Evolutionary conservation across 1,139 yeast genomes (phyloP).

Genomic region (Scheffersomyces insectosa): DNA sequence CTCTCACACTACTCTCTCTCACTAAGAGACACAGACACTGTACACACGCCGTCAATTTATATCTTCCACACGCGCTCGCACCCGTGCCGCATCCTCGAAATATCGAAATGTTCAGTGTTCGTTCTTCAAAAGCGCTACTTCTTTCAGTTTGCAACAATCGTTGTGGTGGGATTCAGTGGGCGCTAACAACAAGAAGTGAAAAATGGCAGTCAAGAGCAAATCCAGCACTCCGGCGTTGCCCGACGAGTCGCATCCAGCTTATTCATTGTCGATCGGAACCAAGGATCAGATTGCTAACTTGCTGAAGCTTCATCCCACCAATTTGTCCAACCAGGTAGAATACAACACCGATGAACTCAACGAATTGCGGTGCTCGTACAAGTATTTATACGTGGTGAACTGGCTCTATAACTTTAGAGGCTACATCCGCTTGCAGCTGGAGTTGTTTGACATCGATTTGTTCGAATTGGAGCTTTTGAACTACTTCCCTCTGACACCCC

Average conservation of each 20-base stretch:
- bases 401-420: slow-evolving; percentile 53
- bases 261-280: slow-evolving; percentile 23
- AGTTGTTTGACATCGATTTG: slow-evolving; percentile 53
- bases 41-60: no score
- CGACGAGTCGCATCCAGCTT: slow-evolving; percentile 21
- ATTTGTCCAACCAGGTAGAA: slow-evolving; percentile 24
- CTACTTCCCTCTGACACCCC: slow-evolving; percentile 16
- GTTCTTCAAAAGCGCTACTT: no score
- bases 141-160: no score
- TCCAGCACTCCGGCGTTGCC: slow-evolving; percentile 12
- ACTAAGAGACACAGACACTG: no score
- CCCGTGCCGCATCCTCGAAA: no score
- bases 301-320: slow-evolving; percentile 28
- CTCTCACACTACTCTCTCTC: no score
- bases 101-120: no score
- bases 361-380: slow-evolving; percentile 26
- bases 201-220: slow-evolving; percentile 14
- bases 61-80: no score
- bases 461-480: slow-evolving; percentile 56
- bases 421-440: slow-evolving; percentile 42
- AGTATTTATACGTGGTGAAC: slow-evolving; percentile 48
- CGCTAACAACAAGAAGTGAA: no score
- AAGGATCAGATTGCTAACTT: slow-evolving; percentile 28
- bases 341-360: slow-evolving; percentile 13
- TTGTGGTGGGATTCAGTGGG: no score